Conservation (phyloP, 768 basidiomycete species). For the Termitomyces sp. region DNA sequence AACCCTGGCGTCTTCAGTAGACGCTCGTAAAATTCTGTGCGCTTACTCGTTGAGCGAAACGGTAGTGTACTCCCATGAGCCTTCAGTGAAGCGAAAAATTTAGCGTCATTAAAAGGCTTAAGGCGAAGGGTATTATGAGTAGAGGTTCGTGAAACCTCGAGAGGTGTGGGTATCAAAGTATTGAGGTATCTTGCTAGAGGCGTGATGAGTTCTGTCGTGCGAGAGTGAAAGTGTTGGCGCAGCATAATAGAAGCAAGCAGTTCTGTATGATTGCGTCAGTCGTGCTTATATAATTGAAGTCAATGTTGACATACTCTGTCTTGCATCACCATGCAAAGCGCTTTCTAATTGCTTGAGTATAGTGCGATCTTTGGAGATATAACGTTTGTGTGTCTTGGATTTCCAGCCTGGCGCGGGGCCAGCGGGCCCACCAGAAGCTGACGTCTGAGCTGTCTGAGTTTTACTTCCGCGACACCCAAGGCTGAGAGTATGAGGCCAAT, state of each 20-base stretch:
- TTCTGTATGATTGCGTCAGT: conserved; percentile 30
- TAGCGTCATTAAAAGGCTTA: conserved; percentile 61
- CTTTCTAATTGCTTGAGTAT: conserved; percentile 70
- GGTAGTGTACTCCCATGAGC: conserved; percentile 65
- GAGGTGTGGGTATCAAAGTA: conserved; percentile 72
- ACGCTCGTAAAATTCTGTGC: conserved; percentile 69
- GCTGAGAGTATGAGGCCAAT: conserved; percentile 84
- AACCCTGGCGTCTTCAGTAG: conserved; percentile 76
- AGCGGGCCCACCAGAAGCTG: conserved; percentile 23
- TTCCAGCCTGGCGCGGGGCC: conserved; percentile 72
- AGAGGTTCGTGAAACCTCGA: conserved; percentile 36
- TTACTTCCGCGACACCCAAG: conserved; percentile 40
- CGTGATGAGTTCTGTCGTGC: conserved; percentile 81
- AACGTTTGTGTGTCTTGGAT: conserved; percentile 72
- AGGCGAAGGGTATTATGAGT: conserved; percentile 35
- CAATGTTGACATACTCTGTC: conserved; percentile 41
- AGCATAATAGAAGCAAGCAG: conserved; percentile 59
- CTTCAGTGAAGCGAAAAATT: conserved; percentile 72
- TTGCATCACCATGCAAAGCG: conserved; percentile 43
- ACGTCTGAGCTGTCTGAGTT: conserved; percentile 14
- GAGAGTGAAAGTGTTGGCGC: conserved; percentile 76
- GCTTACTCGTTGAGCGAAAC: conserved; percentile 61
- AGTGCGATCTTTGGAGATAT: conserved; percentile 77
- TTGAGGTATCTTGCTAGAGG: conserved; percentile 91
- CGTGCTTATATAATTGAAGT: not conserved